Evolutionary conservation across 1,139 yeast species (phyloP).

Genomic region (Geotrichum armillariae): DNA sequence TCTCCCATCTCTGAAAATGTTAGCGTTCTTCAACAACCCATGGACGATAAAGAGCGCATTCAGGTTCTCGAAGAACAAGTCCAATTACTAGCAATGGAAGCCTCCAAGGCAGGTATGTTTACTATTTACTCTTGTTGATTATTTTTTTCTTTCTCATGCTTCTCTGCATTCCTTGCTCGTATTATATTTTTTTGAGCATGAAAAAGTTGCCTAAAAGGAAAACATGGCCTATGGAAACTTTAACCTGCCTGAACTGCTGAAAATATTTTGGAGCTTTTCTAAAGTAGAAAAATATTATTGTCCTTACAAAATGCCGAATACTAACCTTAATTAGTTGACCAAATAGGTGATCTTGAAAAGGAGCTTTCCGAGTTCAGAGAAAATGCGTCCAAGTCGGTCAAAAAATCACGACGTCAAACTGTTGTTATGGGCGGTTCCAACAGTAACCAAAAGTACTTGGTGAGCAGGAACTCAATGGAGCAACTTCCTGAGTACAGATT

Average conservation of each 20-base stretch:
- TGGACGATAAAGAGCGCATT: background rate
- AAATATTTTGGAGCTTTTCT: too few species aligned
- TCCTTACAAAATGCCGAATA: too few species aligned
- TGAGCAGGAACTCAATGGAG: background rate
- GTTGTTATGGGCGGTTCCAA: conserved; percentile 5
- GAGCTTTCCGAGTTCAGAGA: background rate
- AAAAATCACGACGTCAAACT: conserved; percentile 9
- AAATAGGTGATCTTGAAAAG: background rate
- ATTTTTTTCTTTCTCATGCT: background rate
- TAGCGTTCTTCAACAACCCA: background rate
- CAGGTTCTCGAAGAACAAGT: background rate
- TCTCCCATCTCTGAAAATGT: background rate
- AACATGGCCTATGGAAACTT: too few species aligned
- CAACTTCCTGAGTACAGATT: background rate
- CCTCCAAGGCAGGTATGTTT: background rate
- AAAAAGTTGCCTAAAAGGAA: too few species aligned
- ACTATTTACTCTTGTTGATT: background rate
- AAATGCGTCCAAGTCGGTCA: background rate
- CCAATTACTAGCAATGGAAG: background rate
- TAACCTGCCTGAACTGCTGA: too few species aligned
- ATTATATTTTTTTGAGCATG: too few species aligned
- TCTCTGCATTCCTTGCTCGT: background rate
- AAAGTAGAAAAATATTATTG: too few species aligned
- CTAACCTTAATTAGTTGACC: background rate
- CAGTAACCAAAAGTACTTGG: background rate